phyloP scores from a whole-genome alignment of 1,284 basidiomycete genomes.

The Tilletia setariae region DNA sequence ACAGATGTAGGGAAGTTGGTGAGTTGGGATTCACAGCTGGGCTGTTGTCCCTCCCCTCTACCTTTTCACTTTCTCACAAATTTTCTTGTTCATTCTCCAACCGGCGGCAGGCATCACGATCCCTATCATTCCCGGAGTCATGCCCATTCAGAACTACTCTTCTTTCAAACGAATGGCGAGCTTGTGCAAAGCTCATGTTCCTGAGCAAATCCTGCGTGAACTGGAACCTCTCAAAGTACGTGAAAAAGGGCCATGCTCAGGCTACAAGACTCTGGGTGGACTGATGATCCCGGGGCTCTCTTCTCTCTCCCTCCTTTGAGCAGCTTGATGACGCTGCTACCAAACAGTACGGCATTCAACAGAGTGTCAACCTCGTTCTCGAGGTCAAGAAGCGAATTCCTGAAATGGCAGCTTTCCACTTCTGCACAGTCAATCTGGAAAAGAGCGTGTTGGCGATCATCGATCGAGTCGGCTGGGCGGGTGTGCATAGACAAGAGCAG shows the following conservation, averaged over 20 bases:
- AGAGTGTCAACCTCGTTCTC: constrained; percentile 67
- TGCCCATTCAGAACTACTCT: constrained; percentile 95
- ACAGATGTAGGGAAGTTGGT: constrained; percentile 27
- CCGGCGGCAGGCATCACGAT: constrained; percentile 70
- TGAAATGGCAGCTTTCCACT: constrained; percentile 77
- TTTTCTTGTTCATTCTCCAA: background rate
- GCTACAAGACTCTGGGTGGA: no score
- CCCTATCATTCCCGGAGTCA: constrained; percentile 90
- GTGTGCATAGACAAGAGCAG: constrained; percentile 2
- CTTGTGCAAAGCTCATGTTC: constrained; percentile 78
- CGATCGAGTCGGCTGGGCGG: background rate
- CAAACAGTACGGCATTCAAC: constrained; percentile 72
- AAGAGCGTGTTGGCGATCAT: constrained; percentile 71
- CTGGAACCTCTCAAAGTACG: constrained; percentile 74
- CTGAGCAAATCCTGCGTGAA: constrained; percentile 66
- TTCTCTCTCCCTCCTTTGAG: no score
- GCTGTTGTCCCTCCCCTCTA: no score
- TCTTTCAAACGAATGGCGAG: constrained; percentile 89
- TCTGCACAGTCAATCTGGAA: constrained; percentile 96
- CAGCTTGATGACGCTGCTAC: constrained; percentile 75
- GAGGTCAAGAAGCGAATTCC: constrained; percentile 45
- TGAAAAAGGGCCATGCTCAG: no score
- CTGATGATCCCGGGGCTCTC: background rate
- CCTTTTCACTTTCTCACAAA: background rate
- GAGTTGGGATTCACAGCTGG: background rate